These are phyloP conservation scores for Cyathus striatus DNA, from an alignment of 768 basidiomycete species.

Conservation along the genomic window DNA sequence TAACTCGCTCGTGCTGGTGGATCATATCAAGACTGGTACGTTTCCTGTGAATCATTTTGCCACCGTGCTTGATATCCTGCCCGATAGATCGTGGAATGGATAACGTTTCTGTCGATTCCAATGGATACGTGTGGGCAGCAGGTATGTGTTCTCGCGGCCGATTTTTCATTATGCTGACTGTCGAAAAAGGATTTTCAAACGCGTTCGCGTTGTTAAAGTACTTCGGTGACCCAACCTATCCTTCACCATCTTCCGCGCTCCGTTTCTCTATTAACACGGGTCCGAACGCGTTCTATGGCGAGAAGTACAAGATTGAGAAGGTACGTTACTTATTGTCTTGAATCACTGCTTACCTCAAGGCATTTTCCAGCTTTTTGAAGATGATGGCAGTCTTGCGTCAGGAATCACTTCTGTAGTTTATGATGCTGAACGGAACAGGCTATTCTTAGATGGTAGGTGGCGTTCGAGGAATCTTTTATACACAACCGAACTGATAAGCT, in stretches of 20 bases:
- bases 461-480: too few relatives aligned
- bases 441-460: conserved; percentile 62
- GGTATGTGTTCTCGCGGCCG: too few relatives aligned
- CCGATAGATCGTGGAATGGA: conserved; percentile 43
- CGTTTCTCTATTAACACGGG: conserved; percentile 52
- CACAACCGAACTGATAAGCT: too few relatives aligned
- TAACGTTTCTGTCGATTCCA: conserved; percentile 54
- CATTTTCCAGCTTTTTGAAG: too few relatives aligned
- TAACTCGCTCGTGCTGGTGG: conserved; percentile 48
- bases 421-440: conserved; percentile 39
- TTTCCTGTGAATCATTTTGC: neutral
- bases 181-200: too few relatives aligned
- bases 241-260: conserved; percentile 43
- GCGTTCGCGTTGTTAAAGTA: conserved; percentile 29
- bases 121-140: conserved; percentile 61
- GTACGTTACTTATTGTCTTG: too few relatives aligned
- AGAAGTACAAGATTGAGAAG: conserved; percentile 55
- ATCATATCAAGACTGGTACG: conserved; percentile 50
- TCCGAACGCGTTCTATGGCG: conserved; percentile 41
- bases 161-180: too few relatives aligned
- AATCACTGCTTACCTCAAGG: too few relatives aligned
- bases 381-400: conserved; percentile 53
- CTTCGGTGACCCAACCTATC: conserved; percentile 32
- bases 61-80: neutral
- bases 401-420: conserved; percentile 54